phyloP scores from a whole-genome alignment of 768 basidiomycete species.

The Pleurotus eryngii region DNA sequence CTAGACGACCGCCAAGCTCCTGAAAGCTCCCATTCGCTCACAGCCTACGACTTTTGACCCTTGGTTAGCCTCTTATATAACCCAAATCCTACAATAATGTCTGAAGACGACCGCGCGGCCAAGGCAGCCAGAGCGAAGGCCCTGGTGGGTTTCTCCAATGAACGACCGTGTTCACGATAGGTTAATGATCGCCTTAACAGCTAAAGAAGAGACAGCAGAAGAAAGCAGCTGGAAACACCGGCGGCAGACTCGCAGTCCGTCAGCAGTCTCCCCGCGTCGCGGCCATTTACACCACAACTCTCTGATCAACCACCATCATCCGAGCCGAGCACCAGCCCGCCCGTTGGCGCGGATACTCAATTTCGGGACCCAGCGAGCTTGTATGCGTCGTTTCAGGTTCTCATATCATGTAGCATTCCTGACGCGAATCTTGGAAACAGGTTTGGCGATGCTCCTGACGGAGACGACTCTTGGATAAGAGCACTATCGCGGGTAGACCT shows the following conservation, averaged over 20 bases:
- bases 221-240: constrained; percentile 47
- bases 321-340: constrained; percentile 10
- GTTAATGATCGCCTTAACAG: constrained; percentile 30
- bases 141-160: constrained; percentile 46
- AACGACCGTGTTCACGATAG: not conserved
- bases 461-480: constrained; percentile 58
- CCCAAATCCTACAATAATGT: constrained; percentile 28
- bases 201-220: constrained; percentile 79
- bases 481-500: constrained; percentile 45
- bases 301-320: constrained; percentile 29
- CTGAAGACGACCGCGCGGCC: constrained; percentile 76
- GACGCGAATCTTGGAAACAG: constrained; percentile 12
- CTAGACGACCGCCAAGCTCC: too few species aligned
- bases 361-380: constrained; percentile 58
- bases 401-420: not conserved
- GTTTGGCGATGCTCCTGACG: constrained; percentile 38
- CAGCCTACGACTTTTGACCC: too few species aligned
- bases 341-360: constrained; percentile 30
- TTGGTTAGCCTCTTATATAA: too few species aligned
- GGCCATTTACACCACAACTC: constrained; percentile 51
- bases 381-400: constrained; percentile 43
- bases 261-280: constrained; percentile 41
- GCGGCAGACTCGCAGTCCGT: constrained; percentile 23
- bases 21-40: too few species aligned
- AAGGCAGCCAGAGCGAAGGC: constrained; percentile 85